Conservation (phyloP, 805 yeast species). For the Saccharomycopsis microspora region DNA sequence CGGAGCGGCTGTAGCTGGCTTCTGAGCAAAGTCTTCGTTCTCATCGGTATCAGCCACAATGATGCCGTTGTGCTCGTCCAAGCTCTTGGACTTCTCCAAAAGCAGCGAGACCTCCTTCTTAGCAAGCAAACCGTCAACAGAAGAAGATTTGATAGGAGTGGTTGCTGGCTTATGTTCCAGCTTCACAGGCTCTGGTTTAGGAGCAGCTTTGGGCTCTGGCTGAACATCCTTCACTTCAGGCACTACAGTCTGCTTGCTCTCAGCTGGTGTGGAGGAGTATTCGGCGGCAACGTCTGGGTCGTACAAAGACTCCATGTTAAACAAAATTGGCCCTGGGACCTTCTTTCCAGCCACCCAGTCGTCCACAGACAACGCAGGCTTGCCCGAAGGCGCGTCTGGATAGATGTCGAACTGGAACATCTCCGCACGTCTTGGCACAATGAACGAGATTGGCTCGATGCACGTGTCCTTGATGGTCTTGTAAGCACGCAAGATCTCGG, state of each 20-base stretch:
- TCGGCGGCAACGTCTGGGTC: constrained; percentile 44
- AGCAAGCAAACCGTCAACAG: constrained; percentile 37
- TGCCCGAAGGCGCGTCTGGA: constrained; percentile 78
- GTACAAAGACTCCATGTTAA: constrained; percentile 64
- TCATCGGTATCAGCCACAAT: constrained; percentile 22
- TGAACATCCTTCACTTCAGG: not conserved
- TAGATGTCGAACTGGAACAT: constrained; percentile 86
- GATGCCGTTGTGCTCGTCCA: constrained; percentile 28
- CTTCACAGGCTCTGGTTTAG: not conserved
- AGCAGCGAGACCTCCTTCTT: constrained; percentile 35
- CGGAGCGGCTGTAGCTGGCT: constrained; percentile 4
- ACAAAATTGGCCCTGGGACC: constrained; percentile 72
- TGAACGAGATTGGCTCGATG: constrained; percentile 86
- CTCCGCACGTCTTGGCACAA: constrained; percentile 90
- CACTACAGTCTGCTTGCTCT: constrained; percentile 2
- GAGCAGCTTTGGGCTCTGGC: constrained; percentile 17
- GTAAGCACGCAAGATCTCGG: constrained; percentile 72
- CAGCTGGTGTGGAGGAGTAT: constrained; percentile 13
- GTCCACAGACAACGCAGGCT: constrained; percentile 66
- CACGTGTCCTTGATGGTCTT: constrained; percentile 79
- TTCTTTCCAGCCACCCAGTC: constrained; percentile 76
- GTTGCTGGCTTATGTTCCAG: constrained; percentile 1
- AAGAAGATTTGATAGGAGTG: constrained; percentile 18
- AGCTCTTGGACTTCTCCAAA: constrained; percentile 33
- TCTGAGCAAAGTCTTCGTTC: constrained; percentile 27